These are phyloP conservation scores for Chalciporus sp. DNA, from an alignment of 1,284 basidiomycete species.

Conservation along the genomic window DNA sequence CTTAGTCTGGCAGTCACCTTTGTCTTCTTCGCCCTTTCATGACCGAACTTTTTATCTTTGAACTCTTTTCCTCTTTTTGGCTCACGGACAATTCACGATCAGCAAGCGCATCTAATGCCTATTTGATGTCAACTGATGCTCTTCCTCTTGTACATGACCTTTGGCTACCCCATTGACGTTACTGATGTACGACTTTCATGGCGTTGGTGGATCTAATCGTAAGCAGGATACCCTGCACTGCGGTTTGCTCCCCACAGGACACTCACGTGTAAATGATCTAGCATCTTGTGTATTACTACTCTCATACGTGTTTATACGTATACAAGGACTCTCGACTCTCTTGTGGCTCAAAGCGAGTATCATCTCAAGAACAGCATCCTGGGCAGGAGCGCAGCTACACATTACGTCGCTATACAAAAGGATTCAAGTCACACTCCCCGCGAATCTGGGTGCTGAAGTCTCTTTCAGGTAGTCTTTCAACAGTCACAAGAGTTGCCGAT, in stretches of 20 bases:
- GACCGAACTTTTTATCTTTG: constrained; percentile 9
- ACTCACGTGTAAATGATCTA: constrained; percentile 28
- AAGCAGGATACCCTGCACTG: constrained; percentile 14
- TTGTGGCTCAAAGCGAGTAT: constrained; percentile 1
- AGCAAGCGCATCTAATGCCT: constrained; percentile 8
- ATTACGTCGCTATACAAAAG: background rate
- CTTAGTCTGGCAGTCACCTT: constrained; percentile 18
- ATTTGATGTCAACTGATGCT: constrained; percentile 13
- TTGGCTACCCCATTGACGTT: constrained; percentile 1
- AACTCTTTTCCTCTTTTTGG: constrained; percentile 5
- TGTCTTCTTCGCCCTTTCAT: constrained; percentile 24
- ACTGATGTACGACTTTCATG: constrained; percentile 22
- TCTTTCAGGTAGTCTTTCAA: background rate
- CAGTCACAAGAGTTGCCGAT: too few relatives aligned
- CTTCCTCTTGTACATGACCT: constrained; percentile 19
- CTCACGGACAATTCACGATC: constrained; percentile 14
- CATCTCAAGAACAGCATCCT: constrained; percentile 13
- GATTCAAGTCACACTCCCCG: background rate
- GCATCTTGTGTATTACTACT: constrained; percentile 30
- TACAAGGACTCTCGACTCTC: background rate
- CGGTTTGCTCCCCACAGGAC: constrained; percentile 8
- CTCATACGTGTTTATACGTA: background rate
- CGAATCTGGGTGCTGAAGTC: background rate
- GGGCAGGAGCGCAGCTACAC: background rate
- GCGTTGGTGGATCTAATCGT: constrained; percentile 14